Evolutionary conservation across 495 filamentous ascomycete species (phyloP).

Genomic region (Clavariopsis aquatica): DNA sequence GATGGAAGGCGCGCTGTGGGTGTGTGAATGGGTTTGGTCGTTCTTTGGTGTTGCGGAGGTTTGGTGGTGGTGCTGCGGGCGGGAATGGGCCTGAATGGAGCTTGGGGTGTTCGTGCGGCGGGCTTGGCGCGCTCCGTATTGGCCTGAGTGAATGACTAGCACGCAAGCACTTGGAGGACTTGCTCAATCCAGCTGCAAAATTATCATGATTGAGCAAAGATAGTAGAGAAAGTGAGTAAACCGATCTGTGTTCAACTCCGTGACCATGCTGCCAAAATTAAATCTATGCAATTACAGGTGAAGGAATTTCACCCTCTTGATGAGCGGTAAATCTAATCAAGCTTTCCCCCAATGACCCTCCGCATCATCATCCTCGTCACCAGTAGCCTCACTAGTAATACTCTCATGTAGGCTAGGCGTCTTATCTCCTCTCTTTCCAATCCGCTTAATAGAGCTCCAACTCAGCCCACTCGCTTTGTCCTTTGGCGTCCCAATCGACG

Average conservation of each 20-base stretch:
- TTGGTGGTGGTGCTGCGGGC: not conserved
- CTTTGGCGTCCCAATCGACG: constrained; percentile 33
- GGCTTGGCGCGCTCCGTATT: not conserved
- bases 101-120: not conserved
- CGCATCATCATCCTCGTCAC: constrained; percentile 28
- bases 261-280: constrained; percentile 14
- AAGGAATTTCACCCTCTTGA: too few relatives aligned
- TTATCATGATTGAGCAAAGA: too few relatives aligned
- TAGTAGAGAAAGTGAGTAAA: too few relatives aligned
- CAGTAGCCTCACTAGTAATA: constrained; percentile 38
- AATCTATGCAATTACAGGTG: too few relatives aligned
- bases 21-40: not conserved
- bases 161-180: not conserved
- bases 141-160: not conserved
- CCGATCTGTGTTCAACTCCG: too few relatives aligned
- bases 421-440: constrained; percentile 39
- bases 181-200: too few relatives aligned
- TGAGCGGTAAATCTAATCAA: not conserved
- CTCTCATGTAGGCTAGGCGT: constrained; percentile 40
- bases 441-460: constrained; percentile 38
- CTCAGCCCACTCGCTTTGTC: constrained; percentile 36
- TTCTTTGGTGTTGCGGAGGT: not conserved
- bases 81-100: not conserved
- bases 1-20: not conserved
- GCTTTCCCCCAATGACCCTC: not conserved